Conservation (phyloP, 257 asterid genomes). For the Eucommia ulmoides region DNA sequence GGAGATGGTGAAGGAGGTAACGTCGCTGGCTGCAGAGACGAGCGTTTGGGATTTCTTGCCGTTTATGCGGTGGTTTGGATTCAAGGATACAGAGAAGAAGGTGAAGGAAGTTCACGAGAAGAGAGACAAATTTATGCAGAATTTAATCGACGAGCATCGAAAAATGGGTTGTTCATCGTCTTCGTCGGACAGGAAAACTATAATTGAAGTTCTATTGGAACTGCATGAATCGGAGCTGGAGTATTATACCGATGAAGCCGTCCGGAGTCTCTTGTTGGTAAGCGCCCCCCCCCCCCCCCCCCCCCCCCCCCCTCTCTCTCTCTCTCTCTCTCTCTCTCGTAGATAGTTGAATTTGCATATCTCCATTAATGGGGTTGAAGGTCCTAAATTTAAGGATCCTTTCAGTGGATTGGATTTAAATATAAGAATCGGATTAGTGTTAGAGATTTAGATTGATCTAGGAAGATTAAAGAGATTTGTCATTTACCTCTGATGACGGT, state of each 20-base stretch:
- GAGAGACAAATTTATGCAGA: slow-evolving; percentile 35
- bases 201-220: slow-evolving; percentile 32
- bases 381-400: too few species aligned
- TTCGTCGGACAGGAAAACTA: slow-evolving; percentile 12
- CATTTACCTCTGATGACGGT: too few species aligned
- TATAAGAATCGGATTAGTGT: too few species aligned
- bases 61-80: slow-evolving; percentile 19
- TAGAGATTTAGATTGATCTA: too few species aligned
- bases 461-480: too few species aligned
- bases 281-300: too few species aligned
- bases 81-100: slow-evolving; percentile 14
- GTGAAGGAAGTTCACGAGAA: slow-evolving; percentile 15
- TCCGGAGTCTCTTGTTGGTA: slow-evolving; percentile 20
- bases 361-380: too few species aligned
- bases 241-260: slow-evolving; percentile 20
- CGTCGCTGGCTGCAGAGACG: slow-evolving; percentile 13
- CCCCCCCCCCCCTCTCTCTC: too few species aligned
- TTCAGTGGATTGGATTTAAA: too few species aligned
- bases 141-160: slow-evolving; percentile 22
- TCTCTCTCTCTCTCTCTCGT: too few species aligned
- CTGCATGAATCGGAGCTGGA: slow-evolving; percentile 30
- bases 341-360: too few species aligned
- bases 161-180: slow-evolving; percentile 1
- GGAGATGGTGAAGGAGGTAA: slow-evolving; percentile 15
- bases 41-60: slow-evolving; percentile 28